These are phyloP conservation scores for Lactifluus pinguis DNA, from an alignment of 768 basidiomycete species.

Conservation along the genomic window DNA sequence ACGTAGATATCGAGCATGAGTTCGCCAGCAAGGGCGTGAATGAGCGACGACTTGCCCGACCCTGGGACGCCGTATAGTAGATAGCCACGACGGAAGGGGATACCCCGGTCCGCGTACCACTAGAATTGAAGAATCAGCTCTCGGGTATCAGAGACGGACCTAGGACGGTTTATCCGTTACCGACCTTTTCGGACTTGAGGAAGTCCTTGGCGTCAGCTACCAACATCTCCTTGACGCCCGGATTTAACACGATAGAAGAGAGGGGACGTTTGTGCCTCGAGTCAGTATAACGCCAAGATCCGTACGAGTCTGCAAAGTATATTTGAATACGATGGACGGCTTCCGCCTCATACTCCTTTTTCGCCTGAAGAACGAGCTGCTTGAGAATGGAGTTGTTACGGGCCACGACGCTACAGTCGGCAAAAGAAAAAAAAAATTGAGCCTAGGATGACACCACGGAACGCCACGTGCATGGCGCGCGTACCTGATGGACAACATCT, in stretches of 20 bases:
- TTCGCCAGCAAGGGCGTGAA: constrained; percentile 82
- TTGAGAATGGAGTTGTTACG: constrained; percentile 78
- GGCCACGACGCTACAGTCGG: constrained; percentile 59
- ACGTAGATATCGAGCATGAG: constrained; percentile 89
- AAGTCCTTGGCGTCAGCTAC: constrained; percentile 76
- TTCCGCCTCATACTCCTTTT: constrained; percentile 81
- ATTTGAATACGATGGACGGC: constrained; percentile 82
- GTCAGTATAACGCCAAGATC: constrained; percentile 83
- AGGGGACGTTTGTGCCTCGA: constrained; percentile 84
- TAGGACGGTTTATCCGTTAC: neutral
- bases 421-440: neutral
- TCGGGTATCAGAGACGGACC: constrained; percentile 7
- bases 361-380: constrained; percentile 84
- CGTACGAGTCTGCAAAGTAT: constrained; percentile 83
- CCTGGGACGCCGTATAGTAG: constrained; percentile 79
- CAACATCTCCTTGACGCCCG: constrained; percentile 86
- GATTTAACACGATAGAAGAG: constrained; percentile 78
- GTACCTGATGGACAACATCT: constrained; percentile 70
- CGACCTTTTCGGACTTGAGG: constrained; percentile 71
- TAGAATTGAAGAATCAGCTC: constrained; percentile 22
- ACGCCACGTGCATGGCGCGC: constrained; percentile 16
- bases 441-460: neutral
- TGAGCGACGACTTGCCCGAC: constrained; percentile 78
- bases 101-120: constrained; percentile 93
- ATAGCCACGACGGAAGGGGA: constrained; percentile 85